Evolutionary conservation across 1,284 basidiomycete genomes (phyloP).

Genomic region (Trametes versicolor): DNA sequence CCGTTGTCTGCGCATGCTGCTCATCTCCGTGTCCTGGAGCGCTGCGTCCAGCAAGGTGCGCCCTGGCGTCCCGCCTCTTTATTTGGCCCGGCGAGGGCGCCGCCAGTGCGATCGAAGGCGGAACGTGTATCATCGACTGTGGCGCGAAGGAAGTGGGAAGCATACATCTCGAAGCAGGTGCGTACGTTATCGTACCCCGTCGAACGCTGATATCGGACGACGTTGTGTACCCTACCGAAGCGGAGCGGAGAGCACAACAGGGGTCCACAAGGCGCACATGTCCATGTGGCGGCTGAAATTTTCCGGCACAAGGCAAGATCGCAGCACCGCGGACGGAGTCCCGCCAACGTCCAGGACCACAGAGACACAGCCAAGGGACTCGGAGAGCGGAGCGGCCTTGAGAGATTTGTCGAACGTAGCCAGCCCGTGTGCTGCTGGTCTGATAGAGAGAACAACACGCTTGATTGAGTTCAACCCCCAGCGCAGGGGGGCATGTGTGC

Average conservation of each 20-base stretch:
- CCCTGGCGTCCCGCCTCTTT: slow-evolving; percentile 2
- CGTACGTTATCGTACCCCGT: slow-evolving; percentile 29
- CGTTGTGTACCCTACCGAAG: slow-evolving; percentile 4
- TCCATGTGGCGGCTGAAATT: slow-evolving; percentile 8
- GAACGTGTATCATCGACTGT: slow-evolving; percentile 14
- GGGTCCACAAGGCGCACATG: slow-evolving; percentile 22
- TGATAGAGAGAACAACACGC: slow-evolving; percentile 16
- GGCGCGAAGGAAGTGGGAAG: slow-evolving; percentile 11
- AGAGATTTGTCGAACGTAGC: neutral
- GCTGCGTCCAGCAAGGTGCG: neutral
- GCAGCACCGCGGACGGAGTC: slow-evolving; percentile 20
- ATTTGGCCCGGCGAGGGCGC: slow-evolving; percentile 5
- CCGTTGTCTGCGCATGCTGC: neutral
- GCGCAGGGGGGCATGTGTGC: slow-evolving; percentile 1
- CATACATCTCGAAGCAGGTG: slow-evolving; percentile 23
- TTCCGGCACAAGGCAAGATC: slow-evolving; percentile 17
- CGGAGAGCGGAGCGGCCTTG: neutral
- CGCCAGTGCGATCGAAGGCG: neutral
- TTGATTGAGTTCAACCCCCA: slow-evolving; percentile 24
- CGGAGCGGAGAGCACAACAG: slow-evolving; percentile 17
- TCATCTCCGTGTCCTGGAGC: too few species aligned
- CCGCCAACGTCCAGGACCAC: neutral
- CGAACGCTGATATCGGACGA: slow-evolving; percentile 25
- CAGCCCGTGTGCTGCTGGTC: slow-evolving; percentile 2
- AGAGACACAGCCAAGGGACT: neutral